Percentiles rank a stretch among this genome's conserved stretches.
Evolutionary conservation across 2,329 filamentous ascomycete species (phyloP).

Genomic region (Cordyceps cicadae): DNA sequence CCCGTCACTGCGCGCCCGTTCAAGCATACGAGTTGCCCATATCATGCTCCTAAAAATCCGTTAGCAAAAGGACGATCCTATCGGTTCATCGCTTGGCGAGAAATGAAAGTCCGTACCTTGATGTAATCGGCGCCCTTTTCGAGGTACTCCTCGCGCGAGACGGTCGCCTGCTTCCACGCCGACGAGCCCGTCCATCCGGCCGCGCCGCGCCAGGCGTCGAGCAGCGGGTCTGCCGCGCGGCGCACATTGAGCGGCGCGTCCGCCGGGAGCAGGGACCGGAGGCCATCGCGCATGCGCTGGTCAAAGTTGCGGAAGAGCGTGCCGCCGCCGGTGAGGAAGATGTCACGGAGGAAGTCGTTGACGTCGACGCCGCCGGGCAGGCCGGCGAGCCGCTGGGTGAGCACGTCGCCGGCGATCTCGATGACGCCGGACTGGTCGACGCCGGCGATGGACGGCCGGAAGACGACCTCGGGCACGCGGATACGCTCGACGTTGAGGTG

Average conservation of each 20-base stretch:
- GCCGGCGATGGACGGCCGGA: conserved; percentile 85
- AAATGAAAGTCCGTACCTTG: conserved; percentile 48
- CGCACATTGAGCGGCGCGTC: conserved; percentile 61
- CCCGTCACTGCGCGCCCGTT: conserved; percentile 11
- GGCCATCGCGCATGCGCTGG: conserved; percentile 64
- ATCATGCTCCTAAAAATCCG: conserved; percentile 48
- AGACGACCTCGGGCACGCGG: conserved; percentile 85
- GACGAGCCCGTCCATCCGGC: conserved; percentile 68
- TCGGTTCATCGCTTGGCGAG: neutral
- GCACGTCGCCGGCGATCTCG: conserved; percentile 84
- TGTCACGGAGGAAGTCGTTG: conserved; percentile 67
- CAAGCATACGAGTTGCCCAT: conserved; percentile 53
- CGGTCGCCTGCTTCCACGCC: conserved; percentile 53
- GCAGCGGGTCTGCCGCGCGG: conserved; percentile 63
- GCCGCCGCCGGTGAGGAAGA: conserved; percentile 93
- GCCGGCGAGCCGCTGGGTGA: conserved; percentile 67
- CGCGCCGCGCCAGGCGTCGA: conserved; percentile 92
- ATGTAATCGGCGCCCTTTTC: conserved; percentile 94
- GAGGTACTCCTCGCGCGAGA: conserved; percentile 74
- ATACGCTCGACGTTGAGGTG: conserved; percentile 97
- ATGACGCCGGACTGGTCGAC: conserved; percentile 89
- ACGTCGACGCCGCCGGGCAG: conserved; percentile 35
- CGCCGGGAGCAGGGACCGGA: conserved; percentile 64
- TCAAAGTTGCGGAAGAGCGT: conserved; percentile 82
- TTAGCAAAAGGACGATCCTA: neutral